A percentile compares a stretch with the other conserved stretches of the same genome.
phyloP scores from a whole-genome alignment of 768 basidiomycete species.

The Tricholoma saponaceum region DNA sequence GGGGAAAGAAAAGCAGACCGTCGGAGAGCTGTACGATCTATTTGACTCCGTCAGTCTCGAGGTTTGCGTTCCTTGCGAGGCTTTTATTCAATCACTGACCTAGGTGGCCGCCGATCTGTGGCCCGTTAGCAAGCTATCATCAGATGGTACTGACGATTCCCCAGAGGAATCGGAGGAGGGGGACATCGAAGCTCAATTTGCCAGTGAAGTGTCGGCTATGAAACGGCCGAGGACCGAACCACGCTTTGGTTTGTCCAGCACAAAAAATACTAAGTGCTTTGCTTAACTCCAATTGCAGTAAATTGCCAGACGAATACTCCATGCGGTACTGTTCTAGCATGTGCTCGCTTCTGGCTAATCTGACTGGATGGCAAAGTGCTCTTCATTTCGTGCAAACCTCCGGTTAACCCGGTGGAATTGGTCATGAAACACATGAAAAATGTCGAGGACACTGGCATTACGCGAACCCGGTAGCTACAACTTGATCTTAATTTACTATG shows the following conservation, averaged over 20 bases:
- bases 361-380: slow-evolving; percentile 43
- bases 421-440: slow-evolving; percentile 60
- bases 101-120: slow-evolving; percentile 73
- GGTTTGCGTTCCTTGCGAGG: background rate
- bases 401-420: slow-evolving; percentile 72
- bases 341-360: background rate
- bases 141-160: background rate
- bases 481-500: background rate
- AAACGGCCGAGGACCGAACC: slow-evolving; percentile 60
- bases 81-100: background rate
- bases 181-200: slow-evolving; percentile 64
- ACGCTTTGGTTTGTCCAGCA: slow-evolving; percentile 51
- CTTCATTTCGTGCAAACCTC: slow-evolving; percentile 76
- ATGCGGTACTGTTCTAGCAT: slow-evolving; percentile 49
- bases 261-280: background rate
- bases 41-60: slow-evolving; percentile 62
- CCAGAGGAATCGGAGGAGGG: slow-evolving; percentile 21
- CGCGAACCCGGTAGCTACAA: slow-evolving; percentile 54
- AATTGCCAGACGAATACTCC: slow-evolving; percentile 79
- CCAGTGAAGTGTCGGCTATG: slow-evolving; percentile 65
- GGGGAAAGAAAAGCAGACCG: slow-evolving; percentile 76
- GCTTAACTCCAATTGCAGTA: slow-evolving; percentile 31
- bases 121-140: slow-evolving; percentile 38
- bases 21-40: slow-evolving; percentile 74
- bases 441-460: slow-evolving; percentile 57